Conservation (phyloP, 208 protist genomes). For the Wallacemonas rigidus region DNA sequence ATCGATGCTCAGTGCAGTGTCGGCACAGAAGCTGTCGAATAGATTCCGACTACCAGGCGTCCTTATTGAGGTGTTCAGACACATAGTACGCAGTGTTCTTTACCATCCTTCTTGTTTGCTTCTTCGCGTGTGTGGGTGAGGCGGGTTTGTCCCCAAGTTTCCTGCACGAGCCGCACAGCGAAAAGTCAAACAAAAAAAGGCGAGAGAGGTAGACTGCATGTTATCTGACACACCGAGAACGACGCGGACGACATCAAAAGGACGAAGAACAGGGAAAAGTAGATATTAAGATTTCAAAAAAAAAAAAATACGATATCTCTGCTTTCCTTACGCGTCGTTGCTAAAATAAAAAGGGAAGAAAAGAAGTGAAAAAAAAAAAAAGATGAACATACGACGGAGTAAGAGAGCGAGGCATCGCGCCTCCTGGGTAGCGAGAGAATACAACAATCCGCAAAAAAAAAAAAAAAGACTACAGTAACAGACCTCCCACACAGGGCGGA, state of each 20-base stretch:
- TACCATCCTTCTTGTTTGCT: neutral
- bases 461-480: no score
- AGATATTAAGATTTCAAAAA: neutral
- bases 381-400: neutral
- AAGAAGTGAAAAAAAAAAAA: neutral
- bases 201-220: no score
- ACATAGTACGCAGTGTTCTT: neutral
- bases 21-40: no score
- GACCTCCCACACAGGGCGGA: no score
- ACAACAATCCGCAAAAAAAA: neutral
- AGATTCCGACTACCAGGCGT: neutral
- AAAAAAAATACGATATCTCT: neutral
- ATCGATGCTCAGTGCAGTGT: no score
- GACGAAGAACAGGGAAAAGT: conserved; percentile 3
- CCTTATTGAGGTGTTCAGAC: neutral
- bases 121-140: conserved; percentile 5
- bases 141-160: conserved; percentile 31
- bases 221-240: no score
- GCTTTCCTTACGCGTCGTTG: conserved; percentile 6
- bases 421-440: neutral
- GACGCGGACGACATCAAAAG: neutral
- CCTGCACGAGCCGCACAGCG: conserved; percentile 12
- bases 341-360: conserved; percentile 8
- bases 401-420: no score
- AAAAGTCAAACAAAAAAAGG: neutral